Evolutionary conservation across 495 filamentous ascomycete species (phyloP).

Genomic region (Terfezia claveryi): DNA sequence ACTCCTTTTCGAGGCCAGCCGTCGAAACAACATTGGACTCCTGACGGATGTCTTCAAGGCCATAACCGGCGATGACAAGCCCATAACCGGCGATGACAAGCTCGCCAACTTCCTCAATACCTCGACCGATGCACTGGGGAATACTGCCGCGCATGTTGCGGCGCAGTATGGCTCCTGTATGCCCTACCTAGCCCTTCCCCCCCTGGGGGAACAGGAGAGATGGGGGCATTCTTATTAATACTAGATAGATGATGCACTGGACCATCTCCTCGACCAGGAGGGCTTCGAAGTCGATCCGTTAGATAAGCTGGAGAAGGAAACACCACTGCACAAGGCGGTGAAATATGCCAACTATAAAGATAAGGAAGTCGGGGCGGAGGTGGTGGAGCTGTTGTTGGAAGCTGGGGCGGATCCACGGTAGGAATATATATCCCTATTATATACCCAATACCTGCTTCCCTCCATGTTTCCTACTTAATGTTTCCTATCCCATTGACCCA

Average conservation of each 20-base stretch:
- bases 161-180: conserved; percentile 67
- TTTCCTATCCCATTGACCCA: too few species aligned
- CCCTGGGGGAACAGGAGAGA: not conserved
- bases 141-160: conserved; percentile 72
- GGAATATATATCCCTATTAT: too few species aligned
- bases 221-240: not conserved
- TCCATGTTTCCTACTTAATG: too few species aligned
- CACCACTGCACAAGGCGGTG: conserved; percentile 73
- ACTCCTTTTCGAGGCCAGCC: conserved; percentile 76
- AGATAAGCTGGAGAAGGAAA: conserved; percentile 62
- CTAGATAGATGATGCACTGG: conserved; percentile 59
- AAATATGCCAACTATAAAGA: conserved; percentile 56
- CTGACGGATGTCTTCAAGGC: conserved; percentile 36
- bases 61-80: conserved; percentile 11
- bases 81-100: conserved; percentile 14
- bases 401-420: conserved; percentile 52
- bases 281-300: conserved; percentile 84
- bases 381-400: conserved; percentile 81
- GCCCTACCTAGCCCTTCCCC: conserved; percentile 16
- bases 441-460: too few species aligned
- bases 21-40: conserved; percentile 73
- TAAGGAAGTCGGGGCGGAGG: conserved; percentile 37
- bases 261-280: conserved; percentile 78
- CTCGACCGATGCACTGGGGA: conserved; percentile 64
- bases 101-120: conserved; percentile 56